Evolutionary conservation across 1,139 yeast genomes (phyloP).

Genomic region (Blastobotrys serpentis): DNA sequence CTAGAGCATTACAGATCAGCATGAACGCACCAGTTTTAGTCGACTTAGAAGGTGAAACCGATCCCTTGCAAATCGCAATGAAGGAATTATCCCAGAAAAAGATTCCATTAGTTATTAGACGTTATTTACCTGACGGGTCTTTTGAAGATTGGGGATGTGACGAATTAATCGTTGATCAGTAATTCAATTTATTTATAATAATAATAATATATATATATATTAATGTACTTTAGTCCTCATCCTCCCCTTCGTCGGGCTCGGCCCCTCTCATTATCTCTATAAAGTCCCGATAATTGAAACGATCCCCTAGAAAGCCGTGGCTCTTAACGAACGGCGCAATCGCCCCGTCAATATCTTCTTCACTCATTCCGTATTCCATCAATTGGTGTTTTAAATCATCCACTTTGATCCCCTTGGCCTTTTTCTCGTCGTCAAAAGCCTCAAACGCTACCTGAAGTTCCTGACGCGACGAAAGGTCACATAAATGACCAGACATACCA

Average conservation of each 20-base stretch:
- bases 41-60: constrained; percentile 98
- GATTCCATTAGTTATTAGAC: constrained; percentile 90
- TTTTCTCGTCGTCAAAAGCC: constrained; percentile 46
- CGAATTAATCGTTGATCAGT: constrained; percentile 87
- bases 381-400: constrained; percentile 49
- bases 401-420: constrained; percentile 44
- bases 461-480: constrained; percentile 56
- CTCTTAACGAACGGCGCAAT: constrained; percentile 51
- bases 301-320: constrained; percentile 57
- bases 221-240: neutral
- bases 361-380: constrained; percentile 53
- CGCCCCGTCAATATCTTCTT: constrained; percentile 51
- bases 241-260: constrained; percentile 6
- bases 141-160: constrained; percentile 99
- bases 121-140: constrained; percentile 95
- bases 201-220: neutral
- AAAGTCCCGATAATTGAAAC: constrained; percentile 56
- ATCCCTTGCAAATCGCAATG: constrained; percentile 97
- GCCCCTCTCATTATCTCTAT: constrained; percentile 25
- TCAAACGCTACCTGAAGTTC: constrained; percentile 65
- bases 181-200: constrained; percentile 21
- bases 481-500: constrained; percentile 60
- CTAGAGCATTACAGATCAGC: constrained; percentile 91
- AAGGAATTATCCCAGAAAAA: constrained; percentile 93
- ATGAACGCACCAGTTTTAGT: constrained; percentile 98